Evolutionary conservation across 371 early-diverging fungal species (phyloP).

Genomic region (Mucor piriformis): DNA sequence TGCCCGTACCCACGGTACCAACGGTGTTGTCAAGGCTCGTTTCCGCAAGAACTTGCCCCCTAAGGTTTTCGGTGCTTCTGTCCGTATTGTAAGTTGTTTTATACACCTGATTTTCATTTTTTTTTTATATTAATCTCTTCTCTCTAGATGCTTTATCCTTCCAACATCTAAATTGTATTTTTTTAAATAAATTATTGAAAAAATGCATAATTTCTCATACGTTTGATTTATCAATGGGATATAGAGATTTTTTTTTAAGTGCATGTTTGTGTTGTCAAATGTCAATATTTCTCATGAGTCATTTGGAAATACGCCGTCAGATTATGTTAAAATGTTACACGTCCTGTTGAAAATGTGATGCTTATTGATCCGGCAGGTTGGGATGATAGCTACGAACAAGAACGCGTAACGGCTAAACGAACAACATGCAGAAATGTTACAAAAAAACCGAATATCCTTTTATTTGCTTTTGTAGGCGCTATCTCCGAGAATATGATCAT

Average conservation of each 20-base stretch:
- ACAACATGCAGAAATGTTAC: too few relatives aligned
- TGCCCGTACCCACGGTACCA: constrained; percentile 94
- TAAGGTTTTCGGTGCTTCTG: constrained; percentile 88
- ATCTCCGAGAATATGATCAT: too few relatives aligned
- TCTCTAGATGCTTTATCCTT: constrained; percentile 90
- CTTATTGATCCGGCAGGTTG: too few relatives aligned
- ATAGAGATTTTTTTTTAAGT: neutral
- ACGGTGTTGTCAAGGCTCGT: constrained; percentile 95
- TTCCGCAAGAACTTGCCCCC: constrained; percentile 97
- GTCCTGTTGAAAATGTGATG: too few relatives aligned
- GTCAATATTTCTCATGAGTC: too few relatives aligned
- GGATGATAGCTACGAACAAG: too few relatives aligned
- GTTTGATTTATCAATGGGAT: neutral
- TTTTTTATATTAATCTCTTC: neutral
- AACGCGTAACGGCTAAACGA: too few relatives aligned
- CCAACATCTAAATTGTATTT: constrained; percentile 71
- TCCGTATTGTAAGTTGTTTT: constrained; percentile 80
- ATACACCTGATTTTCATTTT: neutral
- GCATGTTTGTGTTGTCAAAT: neutral
- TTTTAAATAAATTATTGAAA: constrained; percentile 5
- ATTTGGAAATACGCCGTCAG: too few relatives aligned
- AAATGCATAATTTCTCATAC: constrained; percentile 2
- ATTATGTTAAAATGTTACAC: too few relatives aligned
- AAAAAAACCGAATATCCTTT: too few relatives aligned
- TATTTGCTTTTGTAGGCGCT: too few relatives aligned